Percentiles rank a stretch among this genome's conserved stretches.
Evolutionary conservation across 805 yeast species (phyloP).

Genomic region (Cyberlindnera maclurae): DNA sequence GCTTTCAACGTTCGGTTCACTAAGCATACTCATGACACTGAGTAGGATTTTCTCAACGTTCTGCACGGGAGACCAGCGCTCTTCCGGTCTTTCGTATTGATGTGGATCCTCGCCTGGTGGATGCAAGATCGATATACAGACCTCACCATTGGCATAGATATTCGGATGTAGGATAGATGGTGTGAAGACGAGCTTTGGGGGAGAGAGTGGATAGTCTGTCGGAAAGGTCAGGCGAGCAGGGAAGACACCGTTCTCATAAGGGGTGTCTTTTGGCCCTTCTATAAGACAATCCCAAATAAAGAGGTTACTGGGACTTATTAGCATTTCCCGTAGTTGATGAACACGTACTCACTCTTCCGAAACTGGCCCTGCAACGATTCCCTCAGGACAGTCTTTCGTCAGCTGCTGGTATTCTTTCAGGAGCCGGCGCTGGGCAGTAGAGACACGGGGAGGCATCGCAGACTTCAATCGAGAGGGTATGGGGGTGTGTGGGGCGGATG

Average conservation of each 20-base stretch:
- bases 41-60: slow-evolving; percentile 93
- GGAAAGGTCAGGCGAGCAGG: slow-evolving; percentile 72
- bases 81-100: slow-evolving; percentile 91
- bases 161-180: slow-evolving; percentile 91
- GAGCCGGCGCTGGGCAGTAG: slow-evolving; percentile 80
- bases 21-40: slow-evolving; percentile 92
- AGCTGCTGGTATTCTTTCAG: slow-evolving; percentile 87
- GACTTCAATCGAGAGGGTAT: background rate
- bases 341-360: slow-evolving; percentile 42
- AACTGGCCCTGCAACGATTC: slow-evolving; percentile 89
- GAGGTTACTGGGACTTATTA: slow-evolving; percentile 33
- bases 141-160: slow-evolving; percentile 89
- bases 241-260: slow-evolving; percentile 84
- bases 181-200: slow-evolving; percentile 68
- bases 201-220: slow-evolving; percentile 72
- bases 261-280: slow-evolving; percentile 79
- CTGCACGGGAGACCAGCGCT: slow-evolving; percentile 97
- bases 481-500: background rate
- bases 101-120: slow-evolving; percentile 97
- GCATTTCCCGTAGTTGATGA: background rate
- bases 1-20: slow-evolving; percentile 93
- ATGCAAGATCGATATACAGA: slow-evolving; percentile 91
- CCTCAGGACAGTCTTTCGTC: slow-evolving; percentile 84
- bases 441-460: slow-evolving; percentile 23
- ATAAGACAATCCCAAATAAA: slow-evolving; percentile 79